Conservation (phyloP, 139 green algal species). For the Micromonas commoda region DNA sequence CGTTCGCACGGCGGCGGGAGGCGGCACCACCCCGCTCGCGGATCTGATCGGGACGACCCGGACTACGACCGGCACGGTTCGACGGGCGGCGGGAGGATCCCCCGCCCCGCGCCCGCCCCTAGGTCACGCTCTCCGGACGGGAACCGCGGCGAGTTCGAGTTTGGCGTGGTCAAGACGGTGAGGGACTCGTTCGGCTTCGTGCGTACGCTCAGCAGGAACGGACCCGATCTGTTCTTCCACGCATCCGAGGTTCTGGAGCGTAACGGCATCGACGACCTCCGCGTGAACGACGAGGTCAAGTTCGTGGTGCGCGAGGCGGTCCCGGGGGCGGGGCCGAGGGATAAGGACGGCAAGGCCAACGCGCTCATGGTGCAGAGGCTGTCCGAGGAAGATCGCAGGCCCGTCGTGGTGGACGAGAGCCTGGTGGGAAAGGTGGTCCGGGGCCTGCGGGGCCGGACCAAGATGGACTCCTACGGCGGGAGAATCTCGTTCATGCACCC, state of each 20-base stretch:
- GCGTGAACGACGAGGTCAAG: constrained; percentile 10
- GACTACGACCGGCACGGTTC: too few species aligned
- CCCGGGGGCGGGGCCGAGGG: not conserved
- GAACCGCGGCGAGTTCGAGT: too few species aligned
- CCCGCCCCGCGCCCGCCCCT: too few species aligned
- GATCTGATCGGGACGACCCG: too few species aligned
- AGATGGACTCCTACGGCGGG: constrained; percentile 13
- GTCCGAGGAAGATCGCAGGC: not conserved
- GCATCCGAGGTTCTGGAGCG: not conserved
- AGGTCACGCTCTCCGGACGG: too few species aligned
- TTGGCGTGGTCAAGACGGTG: not conserved
- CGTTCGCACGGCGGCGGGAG: too few species aligned
- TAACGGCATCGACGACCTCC: not conserved
- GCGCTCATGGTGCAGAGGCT: not conserved
- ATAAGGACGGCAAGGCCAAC: not conserved
- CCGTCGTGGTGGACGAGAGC: not conserved
- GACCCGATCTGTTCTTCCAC: constrained; percentile 14
- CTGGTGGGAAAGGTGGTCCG: not conserved
- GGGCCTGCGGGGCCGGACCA: not conserved
- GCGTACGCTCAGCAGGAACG: not conserved
- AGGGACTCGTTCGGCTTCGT: constrained; percentile 27
- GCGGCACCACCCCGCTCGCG: too few species aligned
- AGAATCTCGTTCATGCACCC: not conserved
- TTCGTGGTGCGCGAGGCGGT: not conserved
- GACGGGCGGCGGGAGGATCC: too few species aligned